phyloP scores from a whole-genome alignment of 2,329 filamentous ascomycete species.

The Nannizzia gypsea region DNA sequence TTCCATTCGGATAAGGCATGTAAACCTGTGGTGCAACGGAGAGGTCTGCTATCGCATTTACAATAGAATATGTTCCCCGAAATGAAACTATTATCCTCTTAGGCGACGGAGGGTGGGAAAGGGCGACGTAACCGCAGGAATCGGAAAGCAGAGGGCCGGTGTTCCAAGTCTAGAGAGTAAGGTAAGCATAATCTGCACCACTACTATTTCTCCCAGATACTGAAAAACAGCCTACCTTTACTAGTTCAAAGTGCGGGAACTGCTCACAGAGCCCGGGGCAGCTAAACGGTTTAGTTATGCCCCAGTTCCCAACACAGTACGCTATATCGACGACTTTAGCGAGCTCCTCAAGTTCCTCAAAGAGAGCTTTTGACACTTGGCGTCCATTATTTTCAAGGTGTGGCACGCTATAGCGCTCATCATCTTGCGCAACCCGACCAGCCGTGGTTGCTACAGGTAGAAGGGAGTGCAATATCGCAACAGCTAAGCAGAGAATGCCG shows the following conservation, averaged over 20 bases:
- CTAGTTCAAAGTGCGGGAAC: conserved; percentile 66
- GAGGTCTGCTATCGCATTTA: conserved; percentile 82
- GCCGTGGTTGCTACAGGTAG: not conserved
- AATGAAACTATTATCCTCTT: conserved; percentile 74
- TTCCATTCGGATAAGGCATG: conserved; percentile 55
- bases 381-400: not conserved
- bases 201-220: no score
- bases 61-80: conserved; percentile 84
- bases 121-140: conserved; percentile 82
- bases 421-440: not conserved
- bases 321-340: conserved; percentile 87
- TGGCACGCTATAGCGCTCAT: not conserved
- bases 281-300: conserved; percentile 68
- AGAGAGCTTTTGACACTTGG: conserved; percentile 52
- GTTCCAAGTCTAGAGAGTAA: conserved; percentile 57
- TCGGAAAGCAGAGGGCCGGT: conserved; percentile 78
- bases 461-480: not conserved
- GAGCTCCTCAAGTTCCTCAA: conserved; percentile 71
- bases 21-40: conserved; percentile 85
- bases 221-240: conserved; percentile 40
- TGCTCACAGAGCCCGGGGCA: conserved; percentile 78
- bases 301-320: conserved; percentile 81
- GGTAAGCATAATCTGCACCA: not conserved
- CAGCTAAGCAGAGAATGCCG: not conserved
- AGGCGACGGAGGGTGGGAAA: conserved; percentile 56